Evolutionary conservation across 345 rosid species (phyloP).

Genomic region (Crucihimalaya himalaica): DNA sequence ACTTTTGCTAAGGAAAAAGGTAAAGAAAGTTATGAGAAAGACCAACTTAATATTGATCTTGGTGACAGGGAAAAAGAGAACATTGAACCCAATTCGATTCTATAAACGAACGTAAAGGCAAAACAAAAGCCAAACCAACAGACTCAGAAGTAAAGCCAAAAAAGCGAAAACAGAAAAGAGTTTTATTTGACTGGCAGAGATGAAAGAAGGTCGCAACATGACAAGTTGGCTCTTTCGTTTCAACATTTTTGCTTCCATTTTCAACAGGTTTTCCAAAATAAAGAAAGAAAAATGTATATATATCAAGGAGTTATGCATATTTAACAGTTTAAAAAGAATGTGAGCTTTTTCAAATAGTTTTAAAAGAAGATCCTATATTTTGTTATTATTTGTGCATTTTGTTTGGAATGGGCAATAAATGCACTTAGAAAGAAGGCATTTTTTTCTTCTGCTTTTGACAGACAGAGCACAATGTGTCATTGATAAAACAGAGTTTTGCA

Average conservation of each 20-base stretch:
- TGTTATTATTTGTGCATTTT: not conserved
- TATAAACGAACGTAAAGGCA: not conserved
- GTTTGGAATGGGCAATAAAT: slow-evolving; percentile 25
- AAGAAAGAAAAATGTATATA: not conserved
- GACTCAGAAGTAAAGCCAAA: not conserved
- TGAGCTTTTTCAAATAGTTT: not conserved
- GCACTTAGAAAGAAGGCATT: slow-evolving; percentile 21
- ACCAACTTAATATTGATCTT: not conserved
- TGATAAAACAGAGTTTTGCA: slow-evolving; percentile 38
- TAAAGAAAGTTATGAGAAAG: not conserved
- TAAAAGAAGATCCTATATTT: not conserved
- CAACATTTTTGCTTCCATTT: not conserved
- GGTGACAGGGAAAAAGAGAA: not conserved
- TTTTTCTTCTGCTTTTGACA: not conserved
- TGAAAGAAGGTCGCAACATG: not conserved
- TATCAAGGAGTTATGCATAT: not conserved
- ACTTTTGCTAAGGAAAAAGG: not conserved
- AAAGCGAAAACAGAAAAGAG: slow-evolving; percentile 20
- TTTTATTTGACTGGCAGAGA: slow-evolving; percentile 17
- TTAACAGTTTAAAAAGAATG: not conserved
- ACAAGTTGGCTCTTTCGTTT: slow-evolving; percentile 3
- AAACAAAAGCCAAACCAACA: slow-evolving; percentile 9
- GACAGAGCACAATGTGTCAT: slow-evolving; percentile 40
- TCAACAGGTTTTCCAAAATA: not conserved
- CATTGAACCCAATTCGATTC: slow-evolving; percentile 2